Conservation (phyloP, 2,329 filamentous ascomycete species). For the Sporothrix curviconia region DNA sequence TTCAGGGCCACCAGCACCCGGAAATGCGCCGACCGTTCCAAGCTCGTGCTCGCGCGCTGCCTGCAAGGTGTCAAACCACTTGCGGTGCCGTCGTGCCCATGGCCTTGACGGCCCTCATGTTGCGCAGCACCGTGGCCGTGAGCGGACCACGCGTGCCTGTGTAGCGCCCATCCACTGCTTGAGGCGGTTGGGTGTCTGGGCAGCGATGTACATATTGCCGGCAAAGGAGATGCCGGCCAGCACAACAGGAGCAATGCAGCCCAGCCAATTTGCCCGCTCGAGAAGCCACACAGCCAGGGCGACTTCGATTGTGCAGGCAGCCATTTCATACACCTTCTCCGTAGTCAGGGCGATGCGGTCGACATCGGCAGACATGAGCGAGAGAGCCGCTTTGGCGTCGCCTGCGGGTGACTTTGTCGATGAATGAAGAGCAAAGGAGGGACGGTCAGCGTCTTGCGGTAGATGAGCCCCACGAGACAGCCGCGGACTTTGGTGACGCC, state of each 20-base stretch:
- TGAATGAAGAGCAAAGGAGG: background rate
- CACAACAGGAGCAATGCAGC: background rate
- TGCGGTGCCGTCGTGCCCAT: background rate
- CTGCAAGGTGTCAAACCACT: background rate
- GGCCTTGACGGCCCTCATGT: slow-evolving; percentile 1
- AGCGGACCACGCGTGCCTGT: background rate
- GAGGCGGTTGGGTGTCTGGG: background rate
- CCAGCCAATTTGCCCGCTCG: slow-evolving; percentile 1
- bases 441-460: slow-evolving; percentile 5
- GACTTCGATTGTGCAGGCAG: slow-evolving; percentile 36
- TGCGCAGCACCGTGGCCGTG: background rate
- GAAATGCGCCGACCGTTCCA: background rate
- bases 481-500: slow-evolving; percentile 13
- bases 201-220: background rate
- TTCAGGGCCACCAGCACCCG: background rate
- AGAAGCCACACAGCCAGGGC: slow-evolving; percentile 28
- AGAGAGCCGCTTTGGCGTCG: slow-evolving; percentile 18
- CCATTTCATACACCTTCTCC: slow-evolving; percentile 36
- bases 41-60: background rate
- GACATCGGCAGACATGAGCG: slow-evolving; percentile 36
- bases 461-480: slow-evolving; percentile 20
- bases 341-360: slow-evolving; percentile 28
- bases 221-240: background rate
- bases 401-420: background rate
- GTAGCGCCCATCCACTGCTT: background rate